A percentile compares a stretch with the other conserved stretches of the same genome.
Conservation (phyloP, 208 protist species). For the Leishmania braziliensis region DNA sequence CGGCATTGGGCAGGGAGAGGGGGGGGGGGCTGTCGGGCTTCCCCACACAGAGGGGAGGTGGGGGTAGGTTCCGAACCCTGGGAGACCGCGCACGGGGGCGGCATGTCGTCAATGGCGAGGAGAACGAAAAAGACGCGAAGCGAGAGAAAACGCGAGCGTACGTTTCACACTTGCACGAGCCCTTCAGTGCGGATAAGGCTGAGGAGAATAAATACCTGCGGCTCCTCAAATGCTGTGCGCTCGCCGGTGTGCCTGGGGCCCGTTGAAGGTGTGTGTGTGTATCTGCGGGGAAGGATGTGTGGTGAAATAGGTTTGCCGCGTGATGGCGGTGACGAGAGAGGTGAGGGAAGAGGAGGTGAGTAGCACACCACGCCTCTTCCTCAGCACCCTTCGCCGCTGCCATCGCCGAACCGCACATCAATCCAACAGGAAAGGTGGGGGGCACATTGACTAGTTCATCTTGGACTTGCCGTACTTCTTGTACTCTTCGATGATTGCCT, state of each 20-base stretch:
- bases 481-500: constrained; percentile 56
- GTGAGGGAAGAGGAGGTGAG: not conserved
- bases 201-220: constrained; percentile 1
- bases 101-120: no score
- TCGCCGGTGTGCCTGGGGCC: not conserved
- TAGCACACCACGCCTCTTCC: not conserved
- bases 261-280: no score
- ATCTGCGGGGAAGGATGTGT: not conserved
- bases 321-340: not conserved
- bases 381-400: not conserved
- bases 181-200: not conserved
- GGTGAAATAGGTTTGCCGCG: not conserved
- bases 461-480: constrained; percentile 32
- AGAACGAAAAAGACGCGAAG: not conserved
- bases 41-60: no score
- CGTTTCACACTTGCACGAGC: not conserved
- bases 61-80: no score
- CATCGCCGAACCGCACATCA: not conserved
- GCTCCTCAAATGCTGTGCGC: not conserved
- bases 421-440: not conserved
- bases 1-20: no score
- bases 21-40: no score
- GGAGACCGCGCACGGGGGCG: no score
- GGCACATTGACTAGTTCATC: not conserved
- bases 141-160: not conserved